phyloP scores from a whole-genome alignment of 768 basidiomycete species.

The Ephemerocybe angulata region DNA sequence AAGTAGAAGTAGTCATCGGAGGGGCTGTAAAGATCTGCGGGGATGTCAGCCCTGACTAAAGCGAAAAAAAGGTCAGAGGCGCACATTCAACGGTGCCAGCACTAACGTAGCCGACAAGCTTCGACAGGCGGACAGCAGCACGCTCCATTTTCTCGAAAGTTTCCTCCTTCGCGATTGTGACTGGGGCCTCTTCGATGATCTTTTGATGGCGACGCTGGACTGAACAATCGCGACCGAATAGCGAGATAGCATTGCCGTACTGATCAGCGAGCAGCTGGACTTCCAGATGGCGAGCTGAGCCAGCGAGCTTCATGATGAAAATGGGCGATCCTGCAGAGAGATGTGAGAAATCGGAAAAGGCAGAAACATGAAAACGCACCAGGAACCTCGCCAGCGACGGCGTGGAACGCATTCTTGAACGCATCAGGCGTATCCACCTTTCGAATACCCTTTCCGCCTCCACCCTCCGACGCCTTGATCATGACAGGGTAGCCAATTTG shows the following conservation, averaged over 20 bases:
- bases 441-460: conserved; percentile 97
- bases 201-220: conserved; percentile 99
- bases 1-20: conserved; percentile 94
- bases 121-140: conserved; percentile 97
- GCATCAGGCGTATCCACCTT: conserved; percentile 84
- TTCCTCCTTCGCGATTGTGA: conserved; percentile 90
- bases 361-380: conserved; percentile 46
- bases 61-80: conserved; percentile 20
- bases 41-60: conserved; percentile 6
- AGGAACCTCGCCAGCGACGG: conserved; percentile 94
- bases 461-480: conserved; percentile 99
- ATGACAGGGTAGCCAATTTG: conserved; percentile 95
- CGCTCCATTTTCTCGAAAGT: conserved; percentile 98
- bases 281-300: conserved; percentile 94
- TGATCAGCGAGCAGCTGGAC: conserved; percentile 98
- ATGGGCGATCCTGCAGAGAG: conserved; percentile 79
- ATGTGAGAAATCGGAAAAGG: conserved; percentile 13
- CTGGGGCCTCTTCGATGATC: conserved; percentile 99
- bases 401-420: conserved; percentile 93
- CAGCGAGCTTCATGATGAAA: conserved; percentile 99
- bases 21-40: conserved; percentile 87
- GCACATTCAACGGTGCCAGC: conserved; percentile 98
- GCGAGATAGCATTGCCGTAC: conserved; percentile 97
- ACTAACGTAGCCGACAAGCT: conserved; percentile 97
- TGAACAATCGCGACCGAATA: conserved; percentile 99